A percentile compares a stretch with the other conserved stretches of the same genome.
Conservation (phyloP, 2,329 filamentous ascomycete species). For the Camillea tinctor region DNA sequence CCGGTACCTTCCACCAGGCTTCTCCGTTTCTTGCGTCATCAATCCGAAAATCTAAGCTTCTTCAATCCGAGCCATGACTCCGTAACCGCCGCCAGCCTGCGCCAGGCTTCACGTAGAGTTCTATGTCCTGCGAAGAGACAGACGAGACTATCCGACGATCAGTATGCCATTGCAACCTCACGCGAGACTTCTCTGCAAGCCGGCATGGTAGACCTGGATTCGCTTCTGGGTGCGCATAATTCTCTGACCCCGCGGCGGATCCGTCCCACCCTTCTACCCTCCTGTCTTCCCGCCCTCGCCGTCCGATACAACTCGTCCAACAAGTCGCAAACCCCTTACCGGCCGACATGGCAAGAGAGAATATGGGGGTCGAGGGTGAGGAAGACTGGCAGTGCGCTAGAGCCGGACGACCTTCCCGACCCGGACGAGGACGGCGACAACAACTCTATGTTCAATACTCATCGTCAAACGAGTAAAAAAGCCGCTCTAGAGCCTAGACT, state of each 20-base stretch:
- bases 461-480: slow-evolving; percentile 70
- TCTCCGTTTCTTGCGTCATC: slow-evolving; percentile 70
- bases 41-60: slow-evolving; percentile 60
- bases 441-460: slow-evolving; percentile 65
- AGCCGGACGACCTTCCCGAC: slow-evolving; percentile 58
- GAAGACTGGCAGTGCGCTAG: slow-evolving; percentile 42
- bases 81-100: slow-evolving; percentile 2
- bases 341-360: slow-evolving; percentile 47
- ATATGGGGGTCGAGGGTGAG: slow-evolving; percentile 44
- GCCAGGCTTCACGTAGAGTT: slow-evolving; percentile 13
- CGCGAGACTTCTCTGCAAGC: slow-evolving; percentile 20
- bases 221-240: slow-evolving; percentile 16
- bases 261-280: slow-evolving; percentile 11
- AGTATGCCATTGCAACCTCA: neutral
- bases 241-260: slow-evolving; percentile 5
- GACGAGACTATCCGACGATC: slow-evolving; percentile 23
- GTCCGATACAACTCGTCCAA: slow-evolving; percentile 30
- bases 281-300: slow-evolving; percentile 16
- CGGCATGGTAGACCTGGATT: slow-evolving; percentile 23
- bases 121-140: slow-evolving; percentile 27
- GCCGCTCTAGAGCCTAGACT: slow-evolving; percentile 81
- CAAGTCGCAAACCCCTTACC: slow-evolving; percentile 23
- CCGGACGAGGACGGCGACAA: slow-evolving; percentile 59
- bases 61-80: slow-evolving; percentile 41
- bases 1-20: slow-evolving; percentile 56